These are phyloP conservation scores for Thraustochytrium striatum DNA, from an alignment of 352 stramenopile species.

Conservation along the genomic window DNA sequence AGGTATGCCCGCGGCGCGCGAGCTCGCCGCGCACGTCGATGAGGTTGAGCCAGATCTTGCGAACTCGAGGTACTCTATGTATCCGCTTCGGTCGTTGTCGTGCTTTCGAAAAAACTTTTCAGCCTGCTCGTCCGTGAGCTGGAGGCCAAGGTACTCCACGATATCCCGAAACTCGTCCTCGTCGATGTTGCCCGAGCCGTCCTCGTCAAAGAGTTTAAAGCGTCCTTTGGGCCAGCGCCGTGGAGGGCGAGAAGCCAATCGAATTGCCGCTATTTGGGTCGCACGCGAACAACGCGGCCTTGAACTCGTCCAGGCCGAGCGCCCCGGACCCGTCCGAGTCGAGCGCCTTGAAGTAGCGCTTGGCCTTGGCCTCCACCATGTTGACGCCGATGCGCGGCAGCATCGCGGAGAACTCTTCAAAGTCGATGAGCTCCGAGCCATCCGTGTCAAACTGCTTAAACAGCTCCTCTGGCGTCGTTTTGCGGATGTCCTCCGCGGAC, in stretches of 20 bases:
- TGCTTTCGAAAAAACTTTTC: slow-evolving; percentile 85
- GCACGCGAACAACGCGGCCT: slow-evolving; percentile 81
- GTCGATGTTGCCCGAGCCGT: slow-evolving; percentile 79
- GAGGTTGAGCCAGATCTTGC: slow-evolving; percentile 78
- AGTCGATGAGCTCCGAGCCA: slow-evolving; percentile 56
- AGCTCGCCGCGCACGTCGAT: slow-evolving; percentile 69
- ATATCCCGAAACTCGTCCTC: slow-evolving; percentile 87
- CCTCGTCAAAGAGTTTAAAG: slow-evolving; percentile 83
- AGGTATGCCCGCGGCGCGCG: slow-evolving; percentile 64
- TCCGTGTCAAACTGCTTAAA: slow-evolving; percentile 65
- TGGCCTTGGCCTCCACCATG: slow-evolving; percentile 77
- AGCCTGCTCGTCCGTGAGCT: slow-evolving; percentile 74
- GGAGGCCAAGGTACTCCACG: slow-evolving; percentile 84
- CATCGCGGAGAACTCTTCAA: slow-evolving; percentile 63
- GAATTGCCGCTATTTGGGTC: slow-evolving; percentile 72
- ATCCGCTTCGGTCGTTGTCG: slow-evolving; percentile 79
- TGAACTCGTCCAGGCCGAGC: slow-evolving; percentile 87
- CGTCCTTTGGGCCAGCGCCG: slow-evolving; percentile 74
- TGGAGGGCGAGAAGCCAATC: slow-evolving; percentile 71
- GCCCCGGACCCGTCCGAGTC: slow-evolving; percentile 78
- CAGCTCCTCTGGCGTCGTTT: slow-evolving; percentile 47
- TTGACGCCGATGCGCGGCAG: slow-evolving; percentile 76
- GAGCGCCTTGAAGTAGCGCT: slow-evolving; percentile 81
- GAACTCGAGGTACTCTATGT: slow-evolving; percentile 89
- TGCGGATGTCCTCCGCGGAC: slow-evolving; percentile 1